phyloP scores from a whole-genome alignment of 257 asterid species.

The Capsicum baccatum region DNA sequence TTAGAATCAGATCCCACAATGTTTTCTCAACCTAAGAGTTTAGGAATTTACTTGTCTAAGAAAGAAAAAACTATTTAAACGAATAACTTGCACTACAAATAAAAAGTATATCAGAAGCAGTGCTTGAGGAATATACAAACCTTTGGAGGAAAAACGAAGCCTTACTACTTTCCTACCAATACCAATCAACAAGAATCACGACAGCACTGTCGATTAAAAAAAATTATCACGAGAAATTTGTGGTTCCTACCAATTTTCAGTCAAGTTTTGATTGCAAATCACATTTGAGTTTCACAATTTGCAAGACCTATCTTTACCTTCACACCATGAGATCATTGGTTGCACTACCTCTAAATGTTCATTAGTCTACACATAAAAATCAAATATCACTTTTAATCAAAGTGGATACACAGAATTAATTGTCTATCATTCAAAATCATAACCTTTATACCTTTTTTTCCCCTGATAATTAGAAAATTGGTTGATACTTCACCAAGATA shows the following conservation, averaged over 20 bases:
- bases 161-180: not conserved
- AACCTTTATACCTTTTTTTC: not conserved
- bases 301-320: not conserved
- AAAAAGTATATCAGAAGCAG: not conserved
- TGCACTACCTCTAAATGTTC: not conserved
- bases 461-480: not conserved
- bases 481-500: not conserved
- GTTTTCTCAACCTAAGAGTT: conserved; percentile 40
- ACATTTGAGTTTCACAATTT: not conserved
- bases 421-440: not conserved
- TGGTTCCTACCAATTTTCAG: not conserved
- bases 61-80: not conserved
- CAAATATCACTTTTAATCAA: not conserved
- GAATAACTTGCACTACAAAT: not conserved
- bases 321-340: not conserved
- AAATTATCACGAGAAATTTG: not conserved
- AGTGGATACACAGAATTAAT: not conserved
- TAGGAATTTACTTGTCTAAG: not conserved
- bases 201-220: not conserved
- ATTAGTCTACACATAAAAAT: not conserved
- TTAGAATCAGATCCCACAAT: conserved; percentile 53
- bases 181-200: conserved; percentile 9
- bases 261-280: not conserved
- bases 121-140: not conserved
- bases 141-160: not conserved